phyloP scores from a whole-genome alignment of 176 grass and related monocot genomes.

The Hyparrhenia diplandra region DNA sequence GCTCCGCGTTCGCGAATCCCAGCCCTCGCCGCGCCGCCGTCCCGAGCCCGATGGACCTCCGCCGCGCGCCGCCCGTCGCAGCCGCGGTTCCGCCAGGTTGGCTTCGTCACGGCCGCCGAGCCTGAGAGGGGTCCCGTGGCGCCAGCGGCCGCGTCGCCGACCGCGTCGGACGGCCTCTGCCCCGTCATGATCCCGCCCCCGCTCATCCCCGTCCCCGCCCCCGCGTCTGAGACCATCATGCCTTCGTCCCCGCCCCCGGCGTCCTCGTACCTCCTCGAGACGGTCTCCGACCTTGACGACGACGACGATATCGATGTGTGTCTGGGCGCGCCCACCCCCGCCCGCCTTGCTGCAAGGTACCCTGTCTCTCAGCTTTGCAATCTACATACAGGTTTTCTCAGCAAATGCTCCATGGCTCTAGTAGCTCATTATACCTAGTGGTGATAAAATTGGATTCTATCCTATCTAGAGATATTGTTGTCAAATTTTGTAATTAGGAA shows the following conservation, averaged over 20 bases:
- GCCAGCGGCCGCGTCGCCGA: neutral
- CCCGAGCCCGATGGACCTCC: conserved; percentile 42
- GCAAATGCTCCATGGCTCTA: neutral
- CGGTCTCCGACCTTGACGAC: conserved; percentile 15
- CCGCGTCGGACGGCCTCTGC: conserved; percentile 26
- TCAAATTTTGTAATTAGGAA: neutral
- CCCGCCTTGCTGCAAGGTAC: conserved; percentile 4
- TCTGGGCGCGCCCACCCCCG: conserved; percentile 17
- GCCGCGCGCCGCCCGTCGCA: conserved; percentile 28
- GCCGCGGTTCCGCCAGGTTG: conserved; percentile 69
- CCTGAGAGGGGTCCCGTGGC: neutral
- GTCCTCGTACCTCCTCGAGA: neutral
- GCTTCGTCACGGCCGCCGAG: conserved; percentile 46
- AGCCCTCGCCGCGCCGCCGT: neutral
- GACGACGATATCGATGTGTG: conserved; percentile 24
- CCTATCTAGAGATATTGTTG: neutral
- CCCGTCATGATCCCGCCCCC: conserved; percentile 81
- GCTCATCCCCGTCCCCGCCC: conserved; percentile 14
- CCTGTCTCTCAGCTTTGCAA: neutral
- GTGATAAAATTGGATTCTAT: neutral
- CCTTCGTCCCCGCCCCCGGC: conserved; percentile 9
- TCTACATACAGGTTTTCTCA: neutral
- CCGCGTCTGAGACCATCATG: neutral
- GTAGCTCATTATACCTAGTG: neutral
- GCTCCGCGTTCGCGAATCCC: neutral